These are phyloP conservation scores for Lizonia empirigonia DNA, from an alignment of 2,329 filamentous ascomycete genomes.

Conservation along the genomic window DNA sequence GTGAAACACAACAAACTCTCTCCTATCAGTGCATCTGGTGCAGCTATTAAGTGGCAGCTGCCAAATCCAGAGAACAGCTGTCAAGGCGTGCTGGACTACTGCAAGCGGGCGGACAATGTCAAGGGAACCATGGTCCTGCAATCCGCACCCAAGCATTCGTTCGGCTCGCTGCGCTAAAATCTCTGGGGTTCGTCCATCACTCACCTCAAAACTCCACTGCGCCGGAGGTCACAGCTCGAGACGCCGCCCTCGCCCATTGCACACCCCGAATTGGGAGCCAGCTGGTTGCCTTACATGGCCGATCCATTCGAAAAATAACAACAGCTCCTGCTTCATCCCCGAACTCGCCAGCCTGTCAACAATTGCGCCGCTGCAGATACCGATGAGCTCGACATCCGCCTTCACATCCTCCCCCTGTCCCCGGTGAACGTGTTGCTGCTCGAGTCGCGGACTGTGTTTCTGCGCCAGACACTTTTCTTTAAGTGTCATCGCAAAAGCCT, in stretches of 20 bases:
- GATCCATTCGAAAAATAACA: conserved; percentile 23
- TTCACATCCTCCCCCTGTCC: conserved; percentile 24
- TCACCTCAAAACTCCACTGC: conserved; percentile 32
- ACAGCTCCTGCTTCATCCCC: conserved; percentile 18
- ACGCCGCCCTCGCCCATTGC: conserved; percentile 25
- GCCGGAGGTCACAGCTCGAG: conserved; percentile 16
- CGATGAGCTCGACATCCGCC: conserved; percentile 40
- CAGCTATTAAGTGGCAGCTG: conserved; percentile 14
- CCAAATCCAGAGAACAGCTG: conserved; percentile 6
- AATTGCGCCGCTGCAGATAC: conserved; percentile 25
- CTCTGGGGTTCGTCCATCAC: conserved; percentile 26
- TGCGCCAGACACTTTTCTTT: conserved; percentile 13
- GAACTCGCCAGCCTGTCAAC: conserved; percentile 22
- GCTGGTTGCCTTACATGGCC: conserved; percentile 40
- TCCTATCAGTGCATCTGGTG: conserved; percentile 3
- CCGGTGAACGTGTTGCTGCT: conserved; percentile 32
- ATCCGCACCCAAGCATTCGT: conserved; percentile 16
- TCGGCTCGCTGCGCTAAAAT: conserved; percentile 25
- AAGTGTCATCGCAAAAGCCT: conserved; percentile 28
- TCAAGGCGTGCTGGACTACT: conserved; percentile 12
- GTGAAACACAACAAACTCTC: conserved; percentile 19
- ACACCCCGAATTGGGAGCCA: conserved; percentile 9
- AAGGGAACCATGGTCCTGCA: conserved; percentile 8
- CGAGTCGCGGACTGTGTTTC: conserved; percentile 15
- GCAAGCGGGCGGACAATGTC: conserved; percentile 12